These are phyloP conservation scores for Mikania micrantha DNA, from an alignment of 129 eudicot species.

Conservation along the genomic window DNA sequence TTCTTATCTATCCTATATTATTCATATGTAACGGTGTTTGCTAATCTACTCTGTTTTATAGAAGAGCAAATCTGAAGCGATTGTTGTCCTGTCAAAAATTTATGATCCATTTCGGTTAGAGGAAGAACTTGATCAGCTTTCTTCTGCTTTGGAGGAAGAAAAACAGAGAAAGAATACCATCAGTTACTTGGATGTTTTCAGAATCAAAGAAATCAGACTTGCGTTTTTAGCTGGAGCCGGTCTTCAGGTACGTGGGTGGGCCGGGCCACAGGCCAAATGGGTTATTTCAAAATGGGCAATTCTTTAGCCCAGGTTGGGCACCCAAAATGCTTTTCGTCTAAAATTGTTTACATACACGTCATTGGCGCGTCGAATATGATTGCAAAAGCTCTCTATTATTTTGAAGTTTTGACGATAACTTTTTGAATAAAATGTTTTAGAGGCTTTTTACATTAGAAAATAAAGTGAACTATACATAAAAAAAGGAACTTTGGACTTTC, in stretches of 20 bases:
- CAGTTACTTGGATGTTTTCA: conserved; percentile 60
- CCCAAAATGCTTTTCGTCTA: background rate
- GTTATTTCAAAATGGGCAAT: background rate
- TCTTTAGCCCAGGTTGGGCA: background rate
- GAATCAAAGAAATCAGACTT: conserved; percentile 71
- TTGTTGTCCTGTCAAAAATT: conserved; percentile 77
- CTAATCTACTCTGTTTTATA: background rate
- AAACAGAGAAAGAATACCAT: conserved; percentile 38
- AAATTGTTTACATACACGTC: background rate
- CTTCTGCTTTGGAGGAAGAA: conserved; percentile 71
- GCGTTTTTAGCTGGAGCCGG: conserved; percentile 96
- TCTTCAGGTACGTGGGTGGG: conserved; percentile 53
- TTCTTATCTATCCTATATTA: background rate
- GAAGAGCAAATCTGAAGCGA: conserved; percentile 82
- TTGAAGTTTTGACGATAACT: no score
- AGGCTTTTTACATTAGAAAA: no score
- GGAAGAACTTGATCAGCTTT: conserved; percentile 75
- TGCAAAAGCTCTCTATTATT: no score
- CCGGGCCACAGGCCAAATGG: background rate
- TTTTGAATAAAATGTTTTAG: no score
- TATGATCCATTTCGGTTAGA: conserved; percentile 78
- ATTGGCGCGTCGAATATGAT: background rate
- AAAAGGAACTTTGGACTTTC: no score
- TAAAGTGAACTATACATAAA: no score
- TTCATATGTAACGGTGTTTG: conserved; percentile 1